These are phyloP conservation scores for Fragaria ananassa DNA, from an alignment of 306 rosid genomes.

Conservation along the genomic window DNA sequence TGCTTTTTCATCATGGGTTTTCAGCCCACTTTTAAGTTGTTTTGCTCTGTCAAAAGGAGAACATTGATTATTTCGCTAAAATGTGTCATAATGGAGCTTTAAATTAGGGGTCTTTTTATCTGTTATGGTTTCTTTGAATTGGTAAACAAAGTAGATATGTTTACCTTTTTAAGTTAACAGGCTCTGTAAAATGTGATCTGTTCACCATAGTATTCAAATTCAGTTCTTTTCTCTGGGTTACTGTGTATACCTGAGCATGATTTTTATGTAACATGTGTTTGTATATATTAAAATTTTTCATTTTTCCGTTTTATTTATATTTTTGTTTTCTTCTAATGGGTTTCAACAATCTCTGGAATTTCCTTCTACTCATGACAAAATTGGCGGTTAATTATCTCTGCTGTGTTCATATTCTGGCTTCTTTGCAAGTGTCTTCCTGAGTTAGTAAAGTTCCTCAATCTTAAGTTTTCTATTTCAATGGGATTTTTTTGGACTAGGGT, in stretches of 20 bases:
- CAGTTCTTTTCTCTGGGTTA: neutral
- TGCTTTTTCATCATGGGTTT: slow-evolving; percentile 36
- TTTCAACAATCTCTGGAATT: slow-evolving; percentile 6
- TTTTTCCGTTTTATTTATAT: neutral
- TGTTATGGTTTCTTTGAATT: slow-evolving; percentile 23
- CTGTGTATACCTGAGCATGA: neutral
- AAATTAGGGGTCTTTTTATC: slow-evolving; percentile 23
- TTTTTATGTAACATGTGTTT: neutral
- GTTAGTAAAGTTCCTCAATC: neutral
- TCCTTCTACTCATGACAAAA: neutral
- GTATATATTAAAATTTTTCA: neutral
- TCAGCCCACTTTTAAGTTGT: slow-evolving; percentile 20
- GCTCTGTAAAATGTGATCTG: slow-evolving; percentile 2
- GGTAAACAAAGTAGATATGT: slow-evolving; percentile 15
- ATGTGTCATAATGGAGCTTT: slow-evolving; percentile 24
- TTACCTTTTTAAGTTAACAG: slow-evolving; percentile 1
- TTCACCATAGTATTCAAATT: neutral
- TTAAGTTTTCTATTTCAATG: neutral
- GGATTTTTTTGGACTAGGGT: neutral
- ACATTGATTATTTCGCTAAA: slow-evolving; percentile 1
- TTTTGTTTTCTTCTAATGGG: neutral
- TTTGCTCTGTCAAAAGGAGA: slow-evolving; percentile 33
- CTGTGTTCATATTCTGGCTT: neutral
- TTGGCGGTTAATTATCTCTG: slow-evolving; percentile 4
- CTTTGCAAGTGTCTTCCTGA: slow-evolving; percentile 2